A percentile compares a stretch with the other conserved stretches of the same genome.
Conservation (phyloP, 345 rosid species). For the Arabis alpina region DNA sequence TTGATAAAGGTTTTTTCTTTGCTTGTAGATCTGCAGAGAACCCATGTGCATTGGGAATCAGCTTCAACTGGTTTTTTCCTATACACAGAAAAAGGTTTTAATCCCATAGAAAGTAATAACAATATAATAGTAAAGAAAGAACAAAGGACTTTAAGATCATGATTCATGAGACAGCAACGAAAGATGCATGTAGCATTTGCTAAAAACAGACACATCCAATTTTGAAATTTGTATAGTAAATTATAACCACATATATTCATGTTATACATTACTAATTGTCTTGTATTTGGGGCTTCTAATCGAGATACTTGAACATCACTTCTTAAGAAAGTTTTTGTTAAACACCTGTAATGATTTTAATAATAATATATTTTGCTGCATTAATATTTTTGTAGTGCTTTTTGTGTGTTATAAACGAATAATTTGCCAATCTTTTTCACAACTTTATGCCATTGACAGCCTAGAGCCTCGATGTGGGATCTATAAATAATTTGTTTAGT, state of each 20-base stretch:
- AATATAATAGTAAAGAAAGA: constrained; percentile 13
- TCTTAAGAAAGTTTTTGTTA: background rate
- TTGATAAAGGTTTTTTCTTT: constrained; percentile 8
- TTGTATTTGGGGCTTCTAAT: constrained; percentile 9
- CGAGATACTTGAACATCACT: background rate
- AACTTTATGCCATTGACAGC: constrained; percentile 43
- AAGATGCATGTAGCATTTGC: constrained; percentile 41
- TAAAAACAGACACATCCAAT: constrained; percentile 25
- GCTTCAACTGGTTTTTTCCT: constrained; percentile 34
- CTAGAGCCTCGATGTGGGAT: constrained; percentile 35
- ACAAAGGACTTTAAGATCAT: constrained; percentile 28
- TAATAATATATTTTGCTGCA: background rate
- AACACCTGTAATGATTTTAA: constrained; percentile 11
- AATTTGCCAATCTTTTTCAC: constrained; percentile 31
- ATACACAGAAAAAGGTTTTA: constrained; percentile 7
- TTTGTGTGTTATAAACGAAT: constrained; percentile 31
- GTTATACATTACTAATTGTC: background rate
- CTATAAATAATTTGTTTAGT: constrained; percentile 18
- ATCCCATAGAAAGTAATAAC: constrained; percentile 21
- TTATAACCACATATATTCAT: constrained; percentile 10
- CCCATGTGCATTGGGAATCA: constrained; percentile 47
- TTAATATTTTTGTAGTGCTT: constrained; percentile 9
- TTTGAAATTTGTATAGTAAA: background rate
- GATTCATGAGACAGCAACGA: constrained; percentile 44
- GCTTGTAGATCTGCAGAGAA: constrained; percentile 39